These are phyloP conservation scores for Entomortierella lignicola DNA, from an alignment of 192 early-diverging fungal genomes.

Conservation along the genomic window DNA sequence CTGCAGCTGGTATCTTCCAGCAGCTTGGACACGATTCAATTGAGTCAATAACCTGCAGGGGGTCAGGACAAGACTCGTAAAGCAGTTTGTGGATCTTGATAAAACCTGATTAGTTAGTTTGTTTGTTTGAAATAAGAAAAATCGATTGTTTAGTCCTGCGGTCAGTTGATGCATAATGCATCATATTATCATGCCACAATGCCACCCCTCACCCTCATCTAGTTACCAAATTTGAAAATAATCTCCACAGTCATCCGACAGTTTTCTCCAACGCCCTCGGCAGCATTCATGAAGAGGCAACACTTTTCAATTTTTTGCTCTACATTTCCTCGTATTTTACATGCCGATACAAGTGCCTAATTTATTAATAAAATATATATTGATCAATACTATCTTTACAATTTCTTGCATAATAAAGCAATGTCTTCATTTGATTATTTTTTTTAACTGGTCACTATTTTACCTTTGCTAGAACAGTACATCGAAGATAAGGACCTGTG, in stretches of 20 bases:
- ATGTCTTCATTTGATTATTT: too few species aligned
- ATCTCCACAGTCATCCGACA: constrained; percentile 40
- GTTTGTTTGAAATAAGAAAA: background rate
- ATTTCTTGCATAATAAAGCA: too few species aligned
- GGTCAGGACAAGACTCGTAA: constrained; percentile 40
- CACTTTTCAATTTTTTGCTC: constrained; percentile 41
- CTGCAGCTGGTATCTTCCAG: constrained; percentile 22
- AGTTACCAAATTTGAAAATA: constrained; percentile 41
- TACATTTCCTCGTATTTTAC: constrained; percentile 38
- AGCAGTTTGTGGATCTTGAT: constrained; percentile 52
- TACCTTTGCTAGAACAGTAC: constrained; percentile 41
- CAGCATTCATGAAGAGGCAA: constrained; percentile 35
- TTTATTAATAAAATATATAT: background rate
- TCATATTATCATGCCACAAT: background rate
- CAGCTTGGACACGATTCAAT: constrained; percentile 26
- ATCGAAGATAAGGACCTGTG: constrained; percentile 33
- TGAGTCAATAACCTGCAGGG: constrained; percentile 17
- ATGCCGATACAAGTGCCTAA: constrained; percentile 46
- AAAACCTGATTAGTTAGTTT: constrained; percentile 11
- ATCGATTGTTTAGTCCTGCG: background rate
- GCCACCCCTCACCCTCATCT: too few species aligned
- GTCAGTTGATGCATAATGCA: background rate
- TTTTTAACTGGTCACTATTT: too few species aligned
- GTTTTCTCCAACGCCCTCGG: constrained; percentile 43
- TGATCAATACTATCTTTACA: too few species aligned